Conservation (phyloP, 176 grass and related monocot genomes). For the Eragrostis nindensis region DNA sequence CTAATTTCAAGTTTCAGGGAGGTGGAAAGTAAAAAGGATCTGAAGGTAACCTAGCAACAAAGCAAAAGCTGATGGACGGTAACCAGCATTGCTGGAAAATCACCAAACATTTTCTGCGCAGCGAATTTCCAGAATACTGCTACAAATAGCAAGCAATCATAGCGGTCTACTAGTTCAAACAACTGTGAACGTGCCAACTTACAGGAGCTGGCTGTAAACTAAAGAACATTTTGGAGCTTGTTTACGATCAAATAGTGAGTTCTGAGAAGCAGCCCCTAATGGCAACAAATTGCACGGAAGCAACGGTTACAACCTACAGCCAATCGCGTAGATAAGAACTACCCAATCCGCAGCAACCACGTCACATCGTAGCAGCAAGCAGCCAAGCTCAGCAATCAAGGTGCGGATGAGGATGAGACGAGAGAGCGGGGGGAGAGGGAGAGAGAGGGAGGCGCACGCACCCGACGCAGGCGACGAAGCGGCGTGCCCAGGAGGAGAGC, state of each 20-base stretch:
- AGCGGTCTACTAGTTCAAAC: not conserved
- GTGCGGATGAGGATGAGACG: not conserved
- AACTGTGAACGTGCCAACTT: not conserved
- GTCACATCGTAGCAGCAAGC: not conserved
- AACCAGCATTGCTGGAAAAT: conserved; percentile 6
- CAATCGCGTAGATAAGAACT: not conserved
- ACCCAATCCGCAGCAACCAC: not conserved
- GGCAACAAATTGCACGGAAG: not conserved
- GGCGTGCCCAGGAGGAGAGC: conserved; percentile 70
- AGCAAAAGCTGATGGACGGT: not conserved
- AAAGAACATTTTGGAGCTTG: not conserved
- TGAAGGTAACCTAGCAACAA: conserved; percentile 33
- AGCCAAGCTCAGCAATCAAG: not conserved
- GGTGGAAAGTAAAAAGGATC: not conserved
- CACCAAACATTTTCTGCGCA: not conserved
- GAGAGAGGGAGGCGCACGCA: conserved; percentile 31
- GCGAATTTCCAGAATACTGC: not conserved
- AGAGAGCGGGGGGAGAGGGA: not conserved
- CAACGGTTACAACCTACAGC: not conserved
- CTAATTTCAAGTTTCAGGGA: conserved; percentile 16
- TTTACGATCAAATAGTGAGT: not conserved
- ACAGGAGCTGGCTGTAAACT: not conserved
- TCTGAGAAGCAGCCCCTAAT: not conserved
- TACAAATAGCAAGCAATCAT: conserved; percentile 9
- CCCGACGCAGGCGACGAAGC: conserved; percentile 84